Percentiles rank a stretch among this genome's conserved stretches.
Conservation (phyloP, 345 rosid species). For the Eucalyptus polybractea region DNA sequence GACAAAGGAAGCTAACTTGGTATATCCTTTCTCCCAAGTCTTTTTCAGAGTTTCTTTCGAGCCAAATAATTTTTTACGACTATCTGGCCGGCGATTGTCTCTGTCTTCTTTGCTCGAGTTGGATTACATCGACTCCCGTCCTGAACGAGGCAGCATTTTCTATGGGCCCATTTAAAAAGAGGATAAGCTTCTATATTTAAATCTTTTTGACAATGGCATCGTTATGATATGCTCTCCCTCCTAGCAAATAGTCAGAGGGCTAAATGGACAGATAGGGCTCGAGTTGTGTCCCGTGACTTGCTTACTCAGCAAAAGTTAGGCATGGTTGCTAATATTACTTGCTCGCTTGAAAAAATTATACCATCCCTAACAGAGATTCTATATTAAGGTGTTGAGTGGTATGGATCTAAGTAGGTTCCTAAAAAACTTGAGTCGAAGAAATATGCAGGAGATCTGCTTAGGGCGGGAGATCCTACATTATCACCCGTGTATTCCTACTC, state of each 20-base stretch:
- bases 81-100: not conserved
- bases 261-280: not conserved
- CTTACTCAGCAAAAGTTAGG: not conserved
- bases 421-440: accelerated
- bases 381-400: not conserved
- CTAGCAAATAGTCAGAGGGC: not conserved
- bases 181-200: not conserved
- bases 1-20: not conserved
- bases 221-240: not conserved
- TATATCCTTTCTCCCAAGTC: not conserved
- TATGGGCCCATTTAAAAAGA: not conserved
- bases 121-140: not conserved
- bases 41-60: not conserved
- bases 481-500: no score
- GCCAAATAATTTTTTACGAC: not conserved
- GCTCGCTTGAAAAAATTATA: not conserved
- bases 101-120: not conserved
- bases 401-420: no score
- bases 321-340: not conserved
- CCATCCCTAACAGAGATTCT: not conserved
- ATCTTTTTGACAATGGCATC: not conserved
- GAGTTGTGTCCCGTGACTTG: not conserved
- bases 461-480: accelerated
- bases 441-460: accelerated
- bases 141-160: not conserved